Base-by-base conservation (phyloP, 768 basidiomycete genomes). In the Crucibulum laeve region DNA sequence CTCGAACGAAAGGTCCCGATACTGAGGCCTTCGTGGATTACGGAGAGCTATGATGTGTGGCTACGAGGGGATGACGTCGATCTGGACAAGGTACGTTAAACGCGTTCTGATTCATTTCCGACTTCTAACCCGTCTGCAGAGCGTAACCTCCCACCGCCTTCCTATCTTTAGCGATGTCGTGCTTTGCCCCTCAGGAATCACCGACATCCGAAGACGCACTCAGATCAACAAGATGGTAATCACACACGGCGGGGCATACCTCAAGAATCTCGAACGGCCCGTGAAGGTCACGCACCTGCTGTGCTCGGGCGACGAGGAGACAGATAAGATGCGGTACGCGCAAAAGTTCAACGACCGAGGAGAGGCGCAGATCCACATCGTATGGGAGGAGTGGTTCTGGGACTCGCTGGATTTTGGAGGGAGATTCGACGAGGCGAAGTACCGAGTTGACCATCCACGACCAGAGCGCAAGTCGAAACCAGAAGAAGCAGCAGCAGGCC, bases 321-420 rank as follows among this genome's bases (percentile, higher is more conserved):
- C 82, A 8, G 79, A 87, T 38, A 92, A 91, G 67, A 84, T 92
- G 73, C 71, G 67, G 4, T 88, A 86, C 53, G 89, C 89, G 0
- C 74, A 80, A 44, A 85, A 84, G 55, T 86, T 87, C 53, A 87
- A 86, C 56, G 59, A 68, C 14, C 68, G 71, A 17, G 77, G 80
- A 25, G 88, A 90, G 59, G 84, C 83, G 4, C 71, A 77, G 34
- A 91, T 92, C 24, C 71, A 77, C 39, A 67, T 94, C 2, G 80
- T 96, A 1, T 95, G 93, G 87, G 91, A 94, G 55, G 92, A 95
- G 49, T 97, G 94, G 94, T 87, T 96, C 44, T 94, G 91, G 91
- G 93, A 96, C 55, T 94, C 78, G 21, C 54, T 94, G 2, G 80
- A 83, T 32, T 89, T 80, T 55, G 80, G 81, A 46, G 90, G 84